Evolutionary conservation across 2,329 filamentous ascomycete genomes (phyloP), one percentile per base, ranked within the genome.

Genomic region (Alternaria panax): DNA sequence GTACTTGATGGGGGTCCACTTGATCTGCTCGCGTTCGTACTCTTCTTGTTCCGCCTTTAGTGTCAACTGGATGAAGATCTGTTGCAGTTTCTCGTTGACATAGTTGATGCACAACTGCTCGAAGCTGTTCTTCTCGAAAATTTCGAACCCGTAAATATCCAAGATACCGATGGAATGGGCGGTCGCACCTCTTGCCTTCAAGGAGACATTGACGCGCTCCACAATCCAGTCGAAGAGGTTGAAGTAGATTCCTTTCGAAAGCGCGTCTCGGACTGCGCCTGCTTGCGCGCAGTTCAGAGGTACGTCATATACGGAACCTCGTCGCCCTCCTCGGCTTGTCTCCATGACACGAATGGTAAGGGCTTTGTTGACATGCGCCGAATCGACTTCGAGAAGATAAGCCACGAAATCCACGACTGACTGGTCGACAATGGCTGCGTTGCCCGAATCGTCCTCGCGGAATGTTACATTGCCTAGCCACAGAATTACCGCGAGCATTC

Each of bases 31-130:
- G 48, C 92, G 86, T 16, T 91, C 92, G 74, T 99, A 99, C 78
- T 99, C 95, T 70, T 99, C 95, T 81, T 99, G 95, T 78, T 99
- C 95, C 0, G 95, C 90, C 82, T 97, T 97, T 63, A 99, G 80
- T 0, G 95, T 99, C 70, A 99, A 84, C 79, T 99, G 95, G 69
- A 99, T 99, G 77, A 99, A 99, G 72, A 99, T 98, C 75, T 99
- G 95, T 80, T 99, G 95, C 58, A 99, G 87, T 78, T 97, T 99
- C 79, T 99, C 95, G 80, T 99, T 99, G 62, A 96, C 98, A 80
- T 99, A 99, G 80, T 99, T 99, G 85, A 99, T 99, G 82, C 95
- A 99, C 6, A 99, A 86, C 78, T 99, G 95, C 78, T 99, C 95
- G 73, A 99, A 99, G 82, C 94, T 97, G 82, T 99, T 99, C 72